Base-by-base conservation (phyloP, 768 basidiomycete species). In the Suillus fuscotomentosus region DNA sequence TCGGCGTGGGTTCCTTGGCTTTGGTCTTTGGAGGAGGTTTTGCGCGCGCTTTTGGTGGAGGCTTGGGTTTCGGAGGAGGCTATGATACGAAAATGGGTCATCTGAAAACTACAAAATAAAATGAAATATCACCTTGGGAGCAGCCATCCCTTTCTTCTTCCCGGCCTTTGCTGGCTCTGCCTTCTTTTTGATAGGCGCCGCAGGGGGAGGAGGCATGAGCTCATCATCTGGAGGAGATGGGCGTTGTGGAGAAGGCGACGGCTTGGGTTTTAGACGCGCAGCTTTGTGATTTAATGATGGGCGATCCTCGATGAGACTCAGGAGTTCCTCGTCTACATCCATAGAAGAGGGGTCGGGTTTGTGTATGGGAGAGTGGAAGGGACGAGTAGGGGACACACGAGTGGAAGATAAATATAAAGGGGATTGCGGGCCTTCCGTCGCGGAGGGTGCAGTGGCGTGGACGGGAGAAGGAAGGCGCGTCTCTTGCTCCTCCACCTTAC, bases 231-330 rank as follows among this genome's bases (percentile, higher is more conserved):
- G 48, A 36, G 70, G 17, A 56, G 70, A 62, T 47, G 56, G 57
- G 59, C 69, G 54, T 38, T 68, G 55, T 38, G 66, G 62, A 43
- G 64, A 45, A 59, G 57, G 41, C 17, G 57, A 59, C 3, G 39
- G 57, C 31, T 59, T 59, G 27, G 41, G 54, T 67, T 59, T 60
- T 63, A 67, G 62, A 63, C 60, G 66, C 20, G 66, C 36, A 60
- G 55, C 57, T 27, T 62, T 60, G 39, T 65, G 55, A 63, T 62
- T 48, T 47, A 67, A 67, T 13, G 72, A 67, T 36, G 73, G 75
- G 34, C 71, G 76, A 67, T 86, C 88, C 69, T 89, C 90, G 38
- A 92, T 78, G 31, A 92, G 78, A 69, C 88, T 89, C 63, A 91
- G 80, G 57, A 91, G 75, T 75, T 91, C 90, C 67, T 89, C 79